Conservation (phyloP, 1,284 basidiomycete species). For the Puccinia novopanici region DNA sequence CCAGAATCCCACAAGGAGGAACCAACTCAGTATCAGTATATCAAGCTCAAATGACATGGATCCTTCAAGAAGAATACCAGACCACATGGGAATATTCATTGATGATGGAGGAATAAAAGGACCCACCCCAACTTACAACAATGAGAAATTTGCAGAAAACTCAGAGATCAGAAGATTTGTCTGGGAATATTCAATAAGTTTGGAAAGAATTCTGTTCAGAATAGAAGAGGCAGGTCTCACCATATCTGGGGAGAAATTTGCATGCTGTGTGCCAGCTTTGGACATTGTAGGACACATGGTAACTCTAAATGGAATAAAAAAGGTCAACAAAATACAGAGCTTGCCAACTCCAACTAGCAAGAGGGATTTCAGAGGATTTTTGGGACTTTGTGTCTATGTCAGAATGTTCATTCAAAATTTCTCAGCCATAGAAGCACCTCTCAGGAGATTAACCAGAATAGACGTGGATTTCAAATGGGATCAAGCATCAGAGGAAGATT, state of each 20-base stretch:
- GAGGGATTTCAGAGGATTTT: not conserved
- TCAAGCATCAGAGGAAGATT: not conserved
- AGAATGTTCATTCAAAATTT: not conserved
- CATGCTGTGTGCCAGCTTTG: no score
- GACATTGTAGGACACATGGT: no score
- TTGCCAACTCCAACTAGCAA: not conserved
- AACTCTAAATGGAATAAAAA: no score
- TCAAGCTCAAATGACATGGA: conserved; percentile 14
- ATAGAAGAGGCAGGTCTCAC: conserved; percentile 20
- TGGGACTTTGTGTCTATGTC: not conserved
- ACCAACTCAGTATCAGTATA: conserved; percentile 8
- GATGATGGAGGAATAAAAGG: conserved; percentile 8
- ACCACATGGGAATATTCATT: not conserved
- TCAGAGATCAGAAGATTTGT: not conserved
- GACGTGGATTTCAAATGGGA: not conserved
- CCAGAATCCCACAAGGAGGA: not conserved
- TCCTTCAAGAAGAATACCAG: conserved; percentile 15
- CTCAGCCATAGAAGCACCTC: not conserved
- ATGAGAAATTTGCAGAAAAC: not conserved
- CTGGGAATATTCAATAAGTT: not conserved
- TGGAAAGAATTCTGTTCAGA: conserved; percentile 2
- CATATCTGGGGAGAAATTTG: no score
- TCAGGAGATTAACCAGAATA: not conserved
- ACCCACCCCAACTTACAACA: not conserved
- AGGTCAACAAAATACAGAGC: no score